Conservation (phyloP, 352 stramenopile species). For the Phytophthora pluvialis region DNA sequence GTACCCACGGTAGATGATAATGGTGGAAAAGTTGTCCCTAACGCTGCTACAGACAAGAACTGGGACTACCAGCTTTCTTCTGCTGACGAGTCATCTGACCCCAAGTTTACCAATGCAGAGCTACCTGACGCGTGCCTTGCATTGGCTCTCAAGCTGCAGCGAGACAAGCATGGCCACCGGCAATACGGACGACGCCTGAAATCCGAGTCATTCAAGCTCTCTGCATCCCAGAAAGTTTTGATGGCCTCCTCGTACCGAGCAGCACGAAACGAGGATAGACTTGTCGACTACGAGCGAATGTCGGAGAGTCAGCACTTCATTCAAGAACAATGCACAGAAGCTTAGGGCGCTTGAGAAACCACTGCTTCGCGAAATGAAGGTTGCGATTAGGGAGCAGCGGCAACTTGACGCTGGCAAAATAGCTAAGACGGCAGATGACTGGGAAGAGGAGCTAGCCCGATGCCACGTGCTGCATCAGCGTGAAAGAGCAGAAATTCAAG, state of each 20-base stretch:
- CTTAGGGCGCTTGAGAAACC: neutral
- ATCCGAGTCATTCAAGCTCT: neutral
- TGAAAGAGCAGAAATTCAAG: too few relatives aligned
- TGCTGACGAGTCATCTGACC: too few relatives aligned
- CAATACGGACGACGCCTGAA: neutral
- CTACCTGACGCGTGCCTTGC: neutral
- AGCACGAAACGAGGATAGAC: neutral
- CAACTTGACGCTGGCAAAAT: too few relatives aligned
- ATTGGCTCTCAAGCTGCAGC: neutral
- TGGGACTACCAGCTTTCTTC: too few relatives aligned
- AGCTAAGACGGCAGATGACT: too few relatives aligned
- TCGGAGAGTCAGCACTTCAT: neutral
- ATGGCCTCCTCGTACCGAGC: neutral
- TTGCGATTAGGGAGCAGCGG: too few relatives aligned
- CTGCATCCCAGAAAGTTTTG: neutral
- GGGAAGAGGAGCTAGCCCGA: too few relatives aligned
- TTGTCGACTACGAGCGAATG: neutral
- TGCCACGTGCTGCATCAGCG: too few relatives aligned
- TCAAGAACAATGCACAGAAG: too few relatives aligned
- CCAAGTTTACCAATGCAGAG: neutral
- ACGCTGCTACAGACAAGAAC: too few relatives aligned
- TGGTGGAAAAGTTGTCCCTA: too few relatives aligned
- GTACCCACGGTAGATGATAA: too few relatives aligned
- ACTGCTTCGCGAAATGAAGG: neutral
- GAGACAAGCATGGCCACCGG: neutral